Conservation (phyloP, 495 filamentous ascomycete species). For the Penicillium crystallinum region DNA sequence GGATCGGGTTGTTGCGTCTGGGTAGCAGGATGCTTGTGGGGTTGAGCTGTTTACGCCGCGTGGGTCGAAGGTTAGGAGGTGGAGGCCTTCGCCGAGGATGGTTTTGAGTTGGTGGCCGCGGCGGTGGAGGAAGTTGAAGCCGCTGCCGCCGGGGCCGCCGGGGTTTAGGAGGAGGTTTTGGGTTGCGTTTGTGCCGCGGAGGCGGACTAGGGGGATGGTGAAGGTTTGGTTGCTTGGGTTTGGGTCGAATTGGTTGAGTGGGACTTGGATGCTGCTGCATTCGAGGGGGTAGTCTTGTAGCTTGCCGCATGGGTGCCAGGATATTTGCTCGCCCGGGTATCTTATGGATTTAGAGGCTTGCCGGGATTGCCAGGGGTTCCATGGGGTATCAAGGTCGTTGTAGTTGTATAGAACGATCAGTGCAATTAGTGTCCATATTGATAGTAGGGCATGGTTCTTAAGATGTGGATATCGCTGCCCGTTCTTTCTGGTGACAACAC, state of each 20-base stretch:
- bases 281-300: conserved; percentile 25
- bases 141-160: conserved; percentile 41
- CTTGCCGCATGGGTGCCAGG: conserved; percentile 34
- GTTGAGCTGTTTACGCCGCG: conserved; percentile 39
- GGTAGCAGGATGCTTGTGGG: conserved; percentile 36
- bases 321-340: conserved; percentile 33
- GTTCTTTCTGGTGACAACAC: too few species aligned
- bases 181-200: conserved; percentile 34
- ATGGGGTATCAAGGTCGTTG: too few species aligned
- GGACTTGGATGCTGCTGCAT: conserved; percentile 24
- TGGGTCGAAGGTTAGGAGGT: conserved; percentile 43
- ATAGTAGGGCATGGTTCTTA: too few species aligned
- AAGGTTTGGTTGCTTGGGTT: conserved; percentile 15
- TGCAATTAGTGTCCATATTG: too few species aligned
- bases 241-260: conserved; percentile 40
- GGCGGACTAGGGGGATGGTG: conserved; percentile 38
- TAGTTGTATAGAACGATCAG: too few species aligned
- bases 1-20: conserved; percentile 18
- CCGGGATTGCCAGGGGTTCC: too few species aligned
- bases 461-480: too few species aligned
- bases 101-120: conserved; percentile 25
- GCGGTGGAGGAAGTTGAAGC: conserved; percentile 29
- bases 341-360: neutral
- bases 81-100: conserved; percentile 39
- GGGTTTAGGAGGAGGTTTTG: conserved; percentile 42